phyloP scores from a whole-genome alignment of 108 stramenopile species.

The Pseudonitzschia pungens region DNA sequence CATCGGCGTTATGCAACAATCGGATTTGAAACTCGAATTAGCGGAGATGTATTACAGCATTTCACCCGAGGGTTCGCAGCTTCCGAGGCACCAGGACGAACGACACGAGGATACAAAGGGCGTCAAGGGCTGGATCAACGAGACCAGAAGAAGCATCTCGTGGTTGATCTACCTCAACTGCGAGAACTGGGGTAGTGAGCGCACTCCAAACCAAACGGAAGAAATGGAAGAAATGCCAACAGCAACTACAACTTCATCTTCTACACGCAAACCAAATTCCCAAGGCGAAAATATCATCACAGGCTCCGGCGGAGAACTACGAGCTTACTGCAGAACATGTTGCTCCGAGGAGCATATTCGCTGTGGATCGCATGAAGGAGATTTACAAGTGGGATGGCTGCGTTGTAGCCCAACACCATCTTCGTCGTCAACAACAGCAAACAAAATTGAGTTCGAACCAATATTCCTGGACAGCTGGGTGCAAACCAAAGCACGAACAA shows the following conservation, averaged over 20 bases:
- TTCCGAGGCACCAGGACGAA: conserved; percentile 48
- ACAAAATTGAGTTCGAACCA: background rate
- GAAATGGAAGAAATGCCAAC: no score
- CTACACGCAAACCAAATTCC: background rate
- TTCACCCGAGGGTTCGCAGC: conserved; percentile 1
- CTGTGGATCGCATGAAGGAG: conserved; percentile 42
- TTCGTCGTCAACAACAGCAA: background rate
- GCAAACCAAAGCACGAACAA: background rate
- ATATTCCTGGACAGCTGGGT: conserved; percentile 13
- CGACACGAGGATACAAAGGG: conserved; percentile 78
- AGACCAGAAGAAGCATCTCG: conserved; percentile 54
- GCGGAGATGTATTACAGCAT: conserved; percentile 14
- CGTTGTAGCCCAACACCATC: background rate
- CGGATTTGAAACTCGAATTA: background rate
- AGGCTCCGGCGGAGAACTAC: conserved; percentile 3
- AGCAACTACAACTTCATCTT: background rate
- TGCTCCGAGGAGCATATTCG: background rate
- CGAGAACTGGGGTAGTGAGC: conserved; percentile 42
- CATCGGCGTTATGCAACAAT: background rate
- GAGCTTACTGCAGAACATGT: conserved; percentile 3
- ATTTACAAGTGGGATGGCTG: conserved; percentile 62
- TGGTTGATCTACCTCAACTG: conserved; percentile 75
- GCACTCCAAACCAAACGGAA: background rate
- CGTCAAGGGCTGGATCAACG: conserved; percentile 44
- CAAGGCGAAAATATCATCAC: background rate